Conservation (phyloP, 768 basidiomycete species). For the Tricholoma sp. region DNA sequence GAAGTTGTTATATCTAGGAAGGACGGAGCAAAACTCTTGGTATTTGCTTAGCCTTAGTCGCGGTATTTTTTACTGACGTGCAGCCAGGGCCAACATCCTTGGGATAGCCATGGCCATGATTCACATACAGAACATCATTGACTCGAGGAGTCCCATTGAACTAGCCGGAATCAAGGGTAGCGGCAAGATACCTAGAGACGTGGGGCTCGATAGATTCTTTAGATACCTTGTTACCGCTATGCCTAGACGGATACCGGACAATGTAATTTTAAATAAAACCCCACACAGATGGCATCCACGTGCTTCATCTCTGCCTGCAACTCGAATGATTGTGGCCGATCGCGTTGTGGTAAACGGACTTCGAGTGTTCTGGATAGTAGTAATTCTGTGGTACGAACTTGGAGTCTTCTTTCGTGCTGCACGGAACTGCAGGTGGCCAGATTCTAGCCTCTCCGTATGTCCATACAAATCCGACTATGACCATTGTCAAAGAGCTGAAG, state of each 20-base stretch:
- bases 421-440: conserved; percentile 58
- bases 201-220: background rate
- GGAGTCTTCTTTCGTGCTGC: conserved; percentile 47
- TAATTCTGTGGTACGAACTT: conserved; percentile 69
- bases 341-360: conserved; percentile 39
- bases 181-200: background rate
- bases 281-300: background rate
- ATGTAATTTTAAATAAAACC: too few relatives aligned
- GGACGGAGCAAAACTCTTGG: conserved; percentile 73
- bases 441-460: conserved; percentile 27
- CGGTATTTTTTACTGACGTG: background rate
- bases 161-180: background rate
- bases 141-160: conserved; percentile 5
- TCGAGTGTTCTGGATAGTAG: conserved; percentile 54
- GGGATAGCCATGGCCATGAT: conserved; percentile 30
- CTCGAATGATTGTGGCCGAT: conserved; percentile 17
- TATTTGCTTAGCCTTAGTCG: conserved; percentile 26
- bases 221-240: background rate
- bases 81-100: conserved; percentile 50
- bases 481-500: background rate
- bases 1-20: conserved; percentile 38
- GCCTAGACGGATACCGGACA: background rate
- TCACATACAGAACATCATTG: conserved; percentile 36
- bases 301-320: background rate
- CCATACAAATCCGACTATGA: background rate